Base-by-base conservation (phyloP, 2,329 filamentous ascomycete species). In the Seiridium cupressi region DNA sequence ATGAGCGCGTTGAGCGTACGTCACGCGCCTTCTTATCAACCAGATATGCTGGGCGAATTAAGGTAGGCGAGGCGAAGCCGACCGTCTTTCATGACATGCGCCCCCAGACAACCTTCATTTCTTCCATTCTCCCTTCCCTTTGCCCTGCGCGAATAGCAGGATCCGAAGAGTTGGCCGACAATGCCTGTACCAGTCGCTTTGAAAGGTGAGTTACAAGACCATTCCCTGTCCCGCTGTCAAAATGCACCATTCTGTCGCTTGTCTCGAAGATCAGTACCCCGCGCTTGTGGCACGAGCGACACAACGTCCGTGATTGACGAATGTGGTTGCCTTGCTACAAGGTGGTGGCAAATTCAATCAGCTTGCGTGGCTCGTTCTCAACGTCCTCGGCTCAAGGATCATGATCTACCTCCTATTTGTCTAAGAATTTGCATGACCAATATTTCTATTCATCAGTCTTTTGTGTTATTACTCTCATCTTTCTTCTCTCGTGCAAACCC, bases 171-270 rank as follows among this genome's bases (percentile, higher is more conserved):
- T 10, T n/a, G 26, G 34, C 31, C 31, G n/a, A 55, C n/a, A 42
- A 55, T 55, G 51, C 51, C 51, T 55, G 38, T 55, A 32, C 51
- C 51, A 8, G 34, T 55, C n/a, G 51, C 51, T 42, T n/a, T 55
- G 36, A 55, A 55, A 55, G 51, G 51, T 55, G 26, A 32, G 51
- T 32, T 31, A 10, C 11, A 13, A 48, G 11, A 31, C n/a, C 7
- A 7, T 48, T 48, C 6, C 46, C 46, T n/a, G 13, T 42, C 26
- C 36, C 51, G 3, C 38, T 26, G 10, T 32, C 36, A 42, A 42
- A 42, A 42, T 7, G 13, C 51, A 6, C 11, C 5, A n/a, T 36
- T 40, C 31, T 35, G 31, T 55, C 7, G 13, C 51, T 31, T 53
- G n/a, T 53, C 10, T 35, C 49, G 18, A 53, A 13, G 34, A 51